Evolutionary conservation across 2,329 filamentous ascomycete genomes (phyloP), one percentile per base, ranked within the genome.

Genomic region (Kalaharituber pfeilii): DNA sequence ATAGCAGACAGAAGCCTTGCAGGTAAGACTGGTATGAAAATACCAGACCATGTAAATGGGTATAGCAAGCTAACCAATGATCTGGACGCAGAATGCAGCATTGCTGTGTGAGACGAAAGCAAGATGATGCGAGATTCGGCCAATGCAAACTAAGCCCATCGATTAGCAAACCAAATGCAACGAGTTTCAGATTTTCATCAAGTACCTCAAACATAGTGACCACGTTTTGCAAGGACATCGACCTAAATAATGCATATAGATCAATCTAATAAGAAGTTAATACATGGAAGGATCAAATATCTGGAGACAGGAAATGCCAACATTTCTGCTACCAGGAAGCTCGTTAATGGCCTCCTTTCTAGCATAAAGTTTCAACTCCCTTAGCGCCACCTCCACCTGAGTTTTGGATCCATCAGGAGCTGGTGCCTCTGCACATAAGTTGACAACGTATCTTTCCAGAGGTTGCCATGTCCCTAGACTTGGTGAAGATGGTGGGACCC

Each of bases 121-220:
- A 98, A 81, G 65, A 98, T 94, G 68, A 98, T 95, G 56, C 89
- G 84, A 45, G 88, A 91, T 70, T 98, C 91, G 1, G 86, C 78
- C 67, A 98, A 76, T 61, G 86, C 84, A 68, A 89, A 95, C 71
- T 70, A 53, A 54, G 49, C 49, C 30, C 24, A 5, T 47, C 42
- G 13, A 47, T 47, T 15, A 27, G 45, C 50, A 44, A 49, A 49
- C 55, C 33, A 28, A 36, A 47, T 53, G 18, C 45, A 25, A 22
- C 8, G n/a, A n/a, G n/a, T n/a, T n/a, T 8, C 30, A 44, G 25
- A 29, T 26, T 28, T 49, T 22, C 20, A 27, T 26, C 26, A 52
- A 63, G 53, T 62, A 69, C 69, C 64, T 98, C 91, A 66, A 95
- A 88, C 22, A 98, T 74, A 20, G 86, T 81, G 57, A 98, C 79